These are phyloP conservation scores for Kregervanrija pseudodelftensis DNA, from an alignment of 805 yeast genomes.

Conservation along the genomic window DNA sequence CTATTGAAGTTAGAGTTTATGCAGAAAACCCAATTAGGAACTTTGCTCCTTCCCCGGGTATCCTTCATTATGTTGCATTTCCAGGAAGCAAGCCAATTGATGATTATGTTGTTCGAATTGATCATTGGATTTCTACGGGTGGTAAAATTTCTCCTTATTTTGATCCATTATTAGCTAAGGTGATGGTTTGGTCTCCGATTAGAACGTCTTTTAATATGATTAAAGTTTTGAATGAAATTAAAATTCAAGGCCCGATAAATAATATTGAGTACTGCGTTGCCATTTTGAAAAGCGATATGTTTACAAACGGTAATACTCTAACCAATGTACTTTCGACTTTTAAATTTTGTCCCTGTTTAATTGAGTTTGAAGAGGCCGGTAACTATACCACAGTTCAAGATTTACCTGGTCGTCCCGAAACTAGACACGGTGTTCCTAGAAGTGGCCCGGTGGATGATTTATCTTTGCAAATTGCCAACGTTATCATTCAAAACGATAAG, in stretches of 20 bases:
- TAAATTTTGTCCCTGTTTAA: constrained; percentile 15
- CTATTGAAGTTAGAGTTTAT: constrained; percentile 23
- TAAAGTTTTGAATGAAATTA: constrained; percentile 13
- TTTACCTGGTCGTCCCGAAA: constrained; percentile 28
- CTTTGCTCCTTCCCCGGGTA: constrained; percentile 25
- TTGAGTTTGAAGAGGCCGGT: constrained; percentile 31
- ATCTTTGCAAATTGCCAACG: constrained; percentile 22
- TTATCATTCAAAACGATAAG: constrained; percentile 19
- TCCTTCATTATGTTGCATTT: constrained; percentile 18
- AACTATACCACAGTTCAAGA: constrained; percentile 50
- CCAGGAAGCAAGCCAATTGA: background rate
- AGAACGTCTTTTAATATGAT: constrained; percentile 20
- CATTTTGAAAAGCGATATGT: constrained; percentile 14
- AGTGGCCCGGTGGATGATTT: constrained; percentile 23
- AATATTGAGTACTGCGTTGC: constrained; percentile 20
- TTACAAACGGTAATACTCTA: constrained; percentile 14
- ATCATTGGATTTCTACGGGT: constrained; percentile 24
- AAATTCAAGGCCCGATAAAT: constrained; percentile 23
- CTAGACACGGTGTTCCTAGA: constrained; percentile 23
- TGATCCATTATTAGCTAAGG: constrained; percentile 26
- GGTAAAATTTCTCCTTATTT: constrained; percentile 24
- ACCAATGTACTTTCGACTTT: constrained; percentile 18
- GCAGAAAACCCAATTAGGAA: constrained; percentile 23
- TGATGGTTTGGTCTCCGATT: constrained; percentile 21
- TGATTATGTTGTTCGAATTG: constrained; percentile 15